Conservation (phyloP, 805 yeast species). For the Hanseniaspora osmophila region DNA sequence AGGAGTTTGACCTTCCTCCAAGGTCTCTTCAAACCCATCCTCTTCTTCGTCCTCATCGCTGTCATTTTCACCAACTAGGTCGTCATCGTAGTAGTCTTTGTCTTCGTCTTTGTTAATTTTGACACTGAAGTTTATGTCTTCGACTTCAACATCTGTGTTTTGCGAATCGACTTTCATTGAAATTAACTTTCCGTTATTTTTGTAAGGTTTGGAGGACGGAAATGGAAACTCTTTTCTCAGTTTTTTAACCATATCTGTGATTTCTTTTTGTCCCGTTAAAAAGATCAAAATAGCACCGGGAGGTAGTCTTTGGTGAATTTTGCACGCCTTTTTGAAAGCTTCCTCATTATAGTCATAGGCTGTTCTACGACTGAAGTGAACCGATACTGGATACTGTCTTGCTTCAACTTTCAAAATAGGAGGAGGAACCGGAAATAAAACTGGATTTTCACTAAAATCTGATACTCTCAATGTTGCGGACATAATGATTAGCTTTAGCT, state of each 20-base stretch:
- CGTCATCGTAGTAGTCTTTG: constrained; percentile 20
- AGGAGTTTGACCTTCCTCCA: constrained; percentile 57
- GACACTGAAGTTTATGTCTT: constrained; percentile 69
- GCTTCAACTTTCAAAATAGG: constrained; percentile 85
- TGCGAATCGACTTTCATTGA: constrained; percentile 38
- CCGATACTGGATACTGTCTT: constrained; percentile 84
- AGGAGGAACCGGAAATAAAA: constrained; percentile 58
- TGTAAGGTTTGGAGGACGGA: constrained; percentile 14
- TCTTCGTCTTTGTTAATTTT: constrained; percentile 22
- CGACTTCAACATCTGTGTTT: constrained; percentile 66
- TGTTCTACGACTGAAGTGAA: constrained; percentile 78
- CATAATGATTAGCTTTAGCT: constrained; percentile 80
- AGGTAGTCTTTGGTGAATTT: constrained; percentile 76
- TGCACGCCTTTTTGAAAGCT: constrained; percentile 69
- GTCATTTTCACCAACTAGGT: constrained; percentile 21
- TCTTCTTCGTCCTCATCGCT: constrained; percentile 31
- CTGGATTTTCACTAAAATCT: constrained; percentile 75
- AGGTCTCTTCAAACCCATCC: constrained; percentile 52
- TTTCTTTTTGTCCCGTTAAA: constrained; percentile 91
- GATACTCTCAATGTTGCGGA: constrained; percentile 91
- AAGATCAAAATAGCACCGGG: constrained; percentile 89
- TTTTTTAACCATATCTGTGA: constrained; percentile 55
- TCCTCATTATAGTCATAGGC: constrained; percentile 70
- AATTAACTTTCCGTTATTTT: constrained; percentile 15
- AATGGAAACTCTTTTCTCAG: constrained; percentile 58